A percentile compares a stretch with the other conserved stretches of the same genome.
Conservation (phyloP, 2,329 filamentous ascomycete species). For the Sporothrix phasma region DNA sequence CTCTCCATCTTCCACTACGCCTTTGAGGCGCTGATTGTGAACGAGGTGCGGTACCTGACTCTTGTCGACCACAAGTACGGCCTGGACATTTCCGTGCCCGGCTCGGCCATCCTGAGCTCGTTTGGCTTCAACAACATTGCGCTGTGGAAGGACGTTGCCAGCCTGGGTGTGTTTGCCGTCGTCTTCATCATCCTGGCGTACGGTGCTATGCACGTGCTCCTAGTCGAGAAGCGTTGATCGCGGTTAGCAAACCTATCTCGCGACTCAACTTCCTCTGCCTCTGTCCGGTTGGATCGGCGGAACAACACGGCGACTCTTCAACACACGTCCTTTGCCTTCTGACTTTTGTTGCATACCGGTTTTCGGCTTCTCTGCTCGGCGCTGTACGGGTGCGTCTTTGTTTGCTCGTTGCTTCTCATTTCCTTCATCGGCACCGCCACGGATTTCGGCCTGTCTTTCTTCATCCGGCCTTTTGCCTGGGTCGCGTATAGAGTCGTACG, state of each 20-base stretch:
- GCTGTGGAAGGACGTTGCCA: conserved; percentile 74
- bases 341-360: background rate
- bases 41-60: conserved; percentile 84
- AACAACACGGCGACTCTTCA: background rate
- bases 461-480: too few species aligned
- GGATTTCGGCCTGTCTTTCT: too few species aligned
- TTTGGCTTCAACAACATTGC: conserved; percentile 89
- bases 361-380: background rate
- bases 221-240: conserved; percentile 70
- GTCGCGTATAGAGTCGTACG: too few species aligned
- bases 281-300: background rate
- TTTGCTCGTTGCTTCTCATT: background rate
- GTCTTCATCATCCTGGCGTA: conserved; percentile 85
- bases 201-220: conserved; percentile 80
- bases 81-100: conserved; percentile 90
- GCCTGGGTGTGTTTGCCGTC: conserved; percentile 70
- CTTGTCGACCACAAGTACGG: conserved; percentile 92
- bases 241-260: background rate
- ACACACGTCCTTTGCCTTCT: background rate
- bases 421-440: too few species aligned
- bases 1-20: conserved; percentile 97
- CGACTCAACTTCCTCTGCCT: background rate
- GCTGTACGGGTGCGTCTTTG: background rate
- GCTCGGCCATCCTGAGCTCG: conserved; percentile 83
- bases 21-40: conserved; percentile 93